A percentile compares a stretch with the other conserved stretches of the same genome.
Conservation (phyloP, 805 yeast genomes). For the Starmera quercuum region DNA sequence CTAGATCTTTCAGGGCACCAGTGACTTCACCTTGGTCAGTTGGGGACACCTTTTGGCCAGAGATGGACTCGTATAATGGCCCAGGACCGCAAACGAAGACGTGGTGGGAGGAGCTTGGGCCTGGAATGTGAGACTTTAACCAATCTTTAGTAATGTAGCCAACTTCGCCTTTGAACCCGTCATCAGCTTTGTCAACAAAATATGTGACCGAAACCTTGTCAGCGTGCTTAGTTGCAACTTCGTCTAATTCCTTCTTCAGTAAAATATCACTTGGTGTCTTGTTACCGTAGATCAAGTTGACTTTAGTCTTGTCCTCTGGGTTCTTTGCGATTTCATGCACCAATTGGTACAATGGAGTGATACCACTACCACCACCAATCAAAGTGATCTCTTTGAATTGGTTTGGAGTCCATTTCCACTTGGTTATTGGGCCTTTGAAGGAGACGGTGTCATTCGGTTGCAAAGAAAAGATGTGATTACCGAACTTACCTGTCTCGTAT, state of each 20-base stretch:
- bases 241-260: slow-evolving; percentile 71
- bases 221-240: slow-evolving; percentile 54
- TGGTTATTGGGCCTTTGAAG: slow-evolving; percentile 89
- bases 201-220: slow-evolving; percentile 73
- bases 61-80: slow-evolving; percentile 75
- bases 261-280: slow-evolving; percentile 73
- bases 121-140: slow-evolving; percentile 52
- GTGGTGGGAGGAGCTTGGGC: slow-evolving; percentile 60
- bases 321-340: slow-evolving; percentile 66
- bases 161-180: slow-evolving; percentile 44
- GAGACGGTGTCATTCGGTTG: slow-evolving; percentile 75
- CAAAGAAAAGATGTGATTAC: slow-evolving; percentile 61
- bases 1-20: slow-evolving; percentile 84
- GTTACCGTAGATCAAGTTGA: slow-evolving; percentile 75
- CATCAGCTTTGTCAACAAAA: slow-evolving; percentile 62
- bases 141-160: slow-evolving; percentile 80
- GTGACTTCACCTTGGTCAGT: slow-evolving; percentile 90
- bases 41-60: slow-evolving; percentile 82
- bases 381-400: slow-evolving; percentile 71
- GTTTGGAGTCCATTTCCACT: slow-evolving; percentile 89
- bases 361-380: slow-evolving; percentile 96
- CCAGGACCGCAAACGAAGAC: slow-evolving; percentile 96
- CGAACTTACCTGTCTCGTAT: slow-evolving; percentile 81
- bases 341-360: slow-evolving; percentile 91
- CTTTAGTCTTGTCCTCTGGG: slow-evolving; percentile 85